A percentile compares a stretch with the other conserved stretches of the same genome.
These are phyloP conservation scores for Fusarium sp. DNA, from an alignment of 2,329 filamentous ascomycete species.

Conservation along the genomic window DNA sequence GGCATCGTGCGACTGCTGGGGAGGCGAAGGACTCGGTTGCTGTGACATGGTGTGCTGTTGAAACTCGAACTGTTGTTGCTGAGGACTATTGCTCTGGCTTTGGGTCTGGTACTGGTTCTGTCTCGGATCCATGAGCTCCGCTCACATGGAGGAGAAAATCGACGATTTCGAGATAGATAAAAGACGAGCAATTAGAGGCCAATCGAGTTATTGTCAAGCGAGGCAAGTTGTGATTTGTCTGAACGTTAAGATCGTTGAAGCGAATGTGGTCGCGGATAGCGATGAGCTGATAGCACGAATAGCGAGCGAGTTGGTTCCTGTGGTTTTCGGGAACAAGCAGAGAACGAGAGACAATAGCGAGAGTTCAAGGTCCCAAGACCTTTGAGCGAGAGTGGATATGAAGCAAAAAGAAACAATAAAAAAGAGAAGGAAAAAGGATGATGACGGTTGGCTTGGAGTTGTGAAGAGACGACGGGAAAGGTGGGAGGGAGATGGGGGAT, in stretches of 20 bases:
- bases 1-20: slow-evolving; percentile 52
- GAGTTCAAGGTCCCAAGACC: slow-evolving; percentile 38
- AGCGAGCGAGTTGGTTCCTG: slow-evolving; percentile 28
- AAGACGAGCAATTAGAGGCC: slow-evolving; percentile 19
- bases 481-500: slow-evolving; percentile 33
- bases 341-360: slow-evolving; percentile 44
- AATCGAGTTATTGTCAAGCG: not conserved
- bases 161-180: slow-evolving; percentile 37
- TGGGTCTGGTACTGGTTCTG: slow-evolving; percentile 33
- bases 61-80: slow-evolving; percentile 43
- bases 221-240: slow-evolving; percentile 1
- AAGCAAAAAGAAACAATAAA: slow-evolving; percentile 36
- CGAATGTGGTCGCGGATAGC: slow-evolving; percentile 38
- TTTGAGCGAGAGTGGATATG: slow-evolving; percentile 38
- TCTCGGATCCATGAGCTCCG: slow-evolving; percentile 53
- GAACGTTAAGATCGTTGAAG: slow-evolving; percentile 28
- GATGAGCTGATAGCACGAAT: slow-evolving; percentile 35
- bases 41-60: slow-evolving; percentile 46
- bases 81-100: slow-evolving; percentile 48
- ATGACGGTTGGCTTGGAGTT: slow-evolving; percentile 37
- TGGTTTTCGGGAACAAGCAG: slow-evolving; percentile 24
- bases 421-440: slow-evolving; percentile 28
- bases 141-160: slow-evolving; percentile 50
- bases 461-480: slow-evolving; percentile 33
- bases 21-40: slow-evolving; percentile 45